Percentiles rank a stretch among this genome's conserved stretches.
Conservation (phyloP, 371 early-diverging fungal genomes). For the Haplosporangium sp. region DNA sequence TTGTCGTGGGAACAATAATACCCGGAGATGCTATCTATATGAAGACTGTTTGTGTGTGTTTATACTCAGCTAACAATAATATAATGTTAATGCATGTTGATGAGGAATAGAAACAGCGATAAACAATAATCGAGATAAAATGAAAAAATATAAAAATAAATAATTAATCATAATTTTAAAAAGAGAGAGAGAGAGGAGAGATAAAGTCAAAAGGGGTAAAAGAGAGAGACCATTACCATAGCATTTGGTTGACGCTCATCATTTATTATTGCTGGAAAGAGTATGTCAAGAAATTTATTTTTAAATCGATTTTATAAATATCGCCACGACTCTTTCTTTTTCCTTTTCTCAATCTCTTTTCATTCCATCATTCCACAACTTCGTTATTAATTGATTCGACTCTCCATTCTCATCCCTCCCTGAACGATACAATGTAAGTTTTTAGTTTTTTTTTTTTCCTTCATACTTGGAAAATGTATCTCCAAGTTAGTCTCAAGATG, state of each 20-base stretch:
- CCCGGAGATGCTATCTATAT: too few relatives aligned
- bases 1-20: too few relatives aligned
- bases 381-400: too few relatives aligned
- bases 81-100: too few relatives aligned
- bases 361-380: background rate
- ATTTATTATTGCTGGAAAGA: background rate
- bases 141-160: background rate
- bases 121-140: background rate
- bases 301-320: background rate
- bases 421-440: background rate
- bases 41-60: too few relatives aligned
- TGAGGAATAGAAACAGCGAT: too few relatives aligned
- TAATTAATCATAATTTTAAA: too few relatives aligned
- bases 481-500: too few relatives aligned
- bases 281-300: slow-evolving; percentile 15
- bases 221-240: slow-evolving; percentile 7
- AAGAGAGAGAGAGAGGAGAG: background rate
- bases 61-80: too few relatives aligned
- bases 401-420: background rate
- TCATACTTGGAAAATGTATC: too few relatives aligned
- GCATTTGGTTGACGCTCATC: background rate
- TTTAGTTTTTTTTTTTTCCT: too few relatives aligned
- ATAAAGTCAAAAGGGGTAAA: slow-evolving; percentile 1
- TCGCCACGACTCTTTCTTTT: background rate
- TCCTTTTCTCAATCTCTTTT: slow-evolving; percentile 1